Base-by-base conservation (phyloP, 805 yeast species). In the Schwanniomyces pseudopolymorphus region DNA sequence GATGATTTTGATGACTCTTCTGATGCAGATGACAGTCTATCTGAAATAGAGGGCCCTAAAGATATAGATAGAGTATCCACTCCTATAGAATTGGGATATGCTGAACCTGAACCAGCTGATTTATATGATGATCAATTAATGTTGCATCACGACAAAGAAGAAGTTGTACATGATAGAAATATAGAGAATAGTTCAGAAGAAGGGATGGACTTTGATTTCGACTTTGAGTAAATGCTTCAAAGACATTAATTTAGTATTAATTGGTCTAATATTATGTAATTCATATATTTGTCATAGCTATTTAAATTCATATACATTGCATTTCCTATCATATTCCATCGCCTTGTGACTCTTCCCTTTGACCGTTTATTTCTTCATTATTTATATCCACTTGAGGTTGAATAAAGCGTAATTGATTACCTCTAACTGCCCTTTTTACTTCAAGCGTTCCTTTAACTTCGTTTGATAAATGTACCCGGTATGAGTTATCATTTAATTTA, bases 381-480 rank as follows among this genome's bases (percentile, higher is more conserved):
- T 42, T 33, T 6, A 43, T 42, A 17, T 50, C 40, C 33, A 45
- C 20, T 19, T 39, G 40, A 8, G 43, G 40, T 8, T 44, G 44
- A 8, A 39, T 44, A 11, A 31, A 31, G 16, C 35, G 35, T 16
- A 31, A 31, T 17, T 31, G 35, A 31, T 20, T 17, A 20, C 20
- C 20, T 14, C 17, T 14, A 31, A 11, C 25, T 13, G 14, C 25
- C 25, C 43, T 24, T 31, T 50, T 43, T 4, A 57, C 42, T 19
- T 28, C 42, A 24, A 63, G 43, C 4, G 49, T 48, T 16, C 61
- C 67, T 35, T 48, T 37, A 31, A 50, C 46, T 25, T 16, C 13
- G 9, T 42, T 49, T 2, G 68, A 60, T 24, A 61, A 45, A 31
- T 47, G 52, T 16, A 64, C 61, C 17, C 35, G 44, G 35, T 57